Conservation (phyloP, 495 filamentous ascomycete genomes). For the Podospora fimiseda region DNA sequence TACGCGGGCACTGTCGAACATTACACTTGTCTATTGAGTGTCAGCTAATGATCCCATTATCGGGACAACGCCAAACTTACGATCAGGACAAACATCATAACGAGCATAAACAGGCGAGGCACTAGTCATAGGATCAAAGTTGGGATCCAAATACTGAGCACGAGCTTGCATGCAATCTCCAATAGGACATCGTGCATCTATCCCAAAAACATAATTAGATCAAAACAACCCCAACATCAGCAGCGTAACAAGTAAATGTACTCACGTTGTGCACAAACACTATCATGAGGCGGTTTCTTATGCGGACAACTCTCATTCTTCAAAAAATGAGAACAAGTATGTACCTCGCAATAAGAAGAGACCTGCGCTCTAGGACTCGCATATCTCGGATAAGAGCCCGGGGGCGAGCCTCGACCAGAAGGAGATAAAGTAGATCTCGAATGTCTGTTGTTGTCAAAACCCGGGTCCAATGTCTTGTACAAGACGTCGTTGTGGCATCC, state of each 20-base stretch:
- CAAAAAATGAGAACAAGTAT: slow-evolving; percentile 16
- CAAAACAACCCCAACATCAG: too few species aligned
- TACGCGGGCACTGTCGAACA: slow-evolving; percentile 10
- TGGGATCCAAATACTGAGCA: slow-evolving; percentile 17
- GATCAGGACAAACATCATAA: slow-evolving; percentile 19
- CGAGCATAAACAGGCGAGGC: slow-evolving; percentile 11
- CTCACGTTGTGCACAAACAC: slow-evolving; percentile 18
- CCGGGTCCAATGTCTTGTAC: slow-evolving; percentile 13
- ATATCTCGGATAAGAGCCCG: slow-evolving; percentile 8
- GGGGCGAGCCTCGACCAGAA: slow-evolving; percentile 12
- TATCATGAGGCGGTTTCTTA: slow-evolving; percentile 19
- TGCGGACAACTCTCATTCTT: slow-evolving; percentile 13
- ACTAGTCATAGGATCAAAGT: slow-evolving; percentile 8
- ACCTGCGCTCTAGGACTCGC: slow-evolving; percentile 8
- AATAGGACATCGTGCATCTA: slow-evolving; percentile 18
- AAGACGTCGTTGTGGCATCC: slow-evolving; percentile 14
- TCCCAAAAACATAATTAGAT: not conserved
- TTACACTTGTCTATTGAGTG: slow-evolving; percentile 17
- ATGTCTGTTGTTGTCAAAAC: slow-evolving; percentile 6
- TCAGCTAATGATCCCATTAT: not conserved
- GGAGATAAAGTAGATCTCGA: slow-evolving; percentile 5
- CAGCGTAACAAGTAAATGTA: not conserved
- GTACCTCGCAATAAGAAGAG: slow-evolving; percentile 17
- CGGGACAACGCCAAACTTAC: slow-evolving; percentile 10
- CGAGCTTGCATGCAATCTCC: slow-evolving; percentile 14